phyloP scores from a whole-genome alignment of 805 yeast species.

The Clavispora fructus region DNA sequence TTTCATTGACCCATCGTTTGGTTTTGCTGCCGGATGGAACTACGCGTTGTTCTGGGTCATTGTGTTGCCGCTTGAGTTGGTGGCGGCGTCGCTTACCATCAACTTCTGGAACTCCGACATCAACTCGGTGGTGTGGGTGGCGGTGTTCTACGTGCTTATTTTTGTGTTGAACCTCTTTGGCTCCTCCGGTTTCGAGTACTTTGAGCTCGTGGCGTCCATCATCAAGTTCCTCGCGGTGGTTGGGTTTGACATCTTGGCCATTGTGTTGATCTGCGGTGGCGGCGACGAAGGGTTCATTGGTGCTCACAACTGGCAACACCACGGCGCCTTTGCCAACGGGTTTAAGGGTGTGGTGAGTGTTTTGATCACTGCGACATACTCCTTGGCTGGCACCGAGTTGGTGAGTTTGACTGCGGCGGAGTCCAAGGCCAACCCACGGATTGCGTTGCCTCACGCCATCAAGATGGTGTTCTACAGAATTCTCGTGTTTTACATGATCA shows the following conservation, averaged over 20 bases:
- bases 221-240: constrained; percentile 34
- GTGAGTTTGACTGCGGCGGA: constrained; percentile 37
- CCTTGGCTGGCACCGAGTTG: constrained; percentile 40
- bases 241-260: constrained; percentile 37
- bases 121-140: constrained; percentile 39
- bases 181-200: constrained; percentile 33
- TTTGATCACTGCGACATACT: constrained; percentile 37
- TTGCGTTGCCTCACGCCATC: constrained; percentile 36
- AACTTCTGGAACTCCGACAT: constrained; percentile 35
- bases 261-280: constrained; percentile 35
- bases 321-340: constrained; percentile 32
- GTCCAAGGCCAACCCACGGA: constrained; percentile 31
- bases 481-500: constrained; percentile 34
- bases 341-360: constrained; percentile 36
- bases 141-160: constrained; percentile 33
- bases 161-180: constrained; percentile 30
- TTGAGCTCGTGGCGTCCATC: constrained; percentile 31
- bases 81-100: constrained; percentile 37
- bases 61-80: constrained; percentile 38
- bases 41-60: constrained; percentile 42
- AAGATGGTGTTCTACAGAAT: constrained; percentile 41
- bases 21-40: constrained; percentile 43
- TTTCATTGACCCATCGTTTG: constrained; percentile 41
- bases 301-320: constrained; percentile 31
- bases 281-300: constrained; percentile 37